These are phyloP conservation scores for Malania oleifera DNA, from an alignment of 164 flowering plant species.

Conservation along the genomic window DNA sequence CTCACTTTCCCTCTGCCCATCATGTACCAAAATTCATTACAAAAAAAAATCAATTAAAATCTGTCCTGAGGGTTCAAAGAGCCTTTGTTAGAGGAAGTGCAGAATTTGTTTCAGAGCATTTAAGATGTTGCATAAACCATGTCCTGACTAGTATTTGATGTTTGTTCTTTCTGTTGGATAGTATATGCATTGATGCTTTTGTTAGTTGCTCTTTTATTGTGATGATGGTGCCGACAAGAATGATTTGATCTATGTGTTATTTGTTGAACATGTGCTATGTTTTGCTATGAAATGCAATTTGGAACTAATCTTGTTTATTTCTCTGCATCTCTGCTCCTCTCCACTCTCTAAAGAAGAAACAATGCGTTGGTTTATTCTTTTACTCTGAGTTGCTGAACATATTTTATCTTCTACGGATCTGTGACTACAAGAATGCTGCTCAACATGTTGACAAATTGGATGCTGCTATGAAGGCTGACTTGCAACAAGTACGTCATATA, in stretches of 20 bases:
- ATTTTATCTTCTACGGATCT: slow-evolving; percentile 74
- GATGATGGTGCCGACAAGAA: neutral
- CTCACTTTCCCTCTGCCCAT: too few species aligned
- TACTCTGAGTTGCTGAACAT: slow-evolving; percentile 80
- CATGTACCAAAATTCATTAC: too few species aligned
- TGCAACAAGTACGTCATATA: slow-evolving; percentile 39
- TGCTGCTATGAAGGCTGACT: slow-evolving; percentile 68
- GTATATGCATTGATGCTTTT: neutral
- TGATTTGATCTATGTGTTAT: neutral
- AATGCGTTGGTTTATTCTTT: slow-evolving; percentile 69
- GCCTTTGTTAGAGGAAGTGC: too few species aligned
- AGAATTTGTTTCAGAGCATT: too few species aligned
- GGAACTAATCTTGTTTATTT: neutral
- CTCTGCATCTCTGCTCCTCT: neutral
- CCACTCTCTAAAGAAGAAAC: slow-evolving; percentile 36
- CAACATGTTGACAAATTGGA: slow-evolving; percentile 75
- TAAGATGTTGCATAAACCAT: neutral
- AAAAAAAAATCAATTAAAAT: too few species aligned
- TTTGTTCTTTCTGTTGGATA: neutral
- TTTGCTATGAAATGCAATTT: neutral
- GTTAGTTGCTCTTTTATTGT: neutral
- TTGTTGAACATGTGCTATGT: neutral
- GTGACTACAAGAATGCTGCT: slow-evolving; percentile 82
- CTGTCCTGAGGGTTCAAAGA: too few species aligned
- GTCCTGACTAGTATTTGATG: neutral